A percentile compares a stretch with the other conserved stretches of the same genome.
These are phyloP conservation scores for Knufia petricola DNA, from an alignment of 2,329 filamentous ascomycete species.

Conservation along the genomic window DNA sequence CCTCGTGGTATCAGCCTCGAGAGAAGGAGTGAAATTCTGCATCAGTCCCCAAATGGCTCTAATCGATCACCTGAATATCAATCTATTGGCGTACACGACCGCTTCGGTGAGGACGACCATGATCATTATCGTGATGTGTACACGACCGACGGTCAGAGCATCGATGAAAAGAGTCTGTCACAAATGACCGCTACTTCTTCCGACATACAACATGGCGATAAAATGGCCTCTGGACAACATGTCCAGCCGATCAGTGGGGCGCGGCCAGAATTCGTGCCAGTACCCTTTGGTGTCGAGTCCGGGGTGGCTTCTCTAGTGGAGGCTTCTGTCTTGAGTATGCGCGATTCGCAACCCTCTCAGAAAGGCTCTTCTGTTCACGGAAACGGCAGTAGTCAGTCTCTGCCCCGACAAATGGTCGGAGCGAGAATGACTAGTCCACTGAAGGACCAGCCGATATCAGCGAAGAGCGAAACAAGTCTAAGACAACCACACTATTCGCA, in stretches of 20 bases:
- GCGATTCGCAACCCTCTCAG: constrained; percentile 36
- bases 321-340: constrained; percentile 62
- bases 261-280: constrained; percentile 68
- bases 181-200: constrained; percentile 47
- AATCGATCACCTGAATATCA: constrained; percentile 1
- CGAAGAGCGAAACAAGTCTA: constrained; percentile 24
- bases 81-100: constrained; percentile 13
- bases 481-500: constrained; percentile 24
- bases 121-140: constrained; percentile 36
- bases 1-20: constrained; percentile 46
- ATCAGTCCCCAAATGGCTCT: constrained; percentile 27
- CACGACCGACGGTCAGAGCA: constrained; percentile 43
- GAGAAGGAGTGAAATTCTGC: constrained; percentile 40
- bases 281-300: constrained; percentile 67
- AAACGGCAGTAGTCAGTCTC: constrained; percentile 33
- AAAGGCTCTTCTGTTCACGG: constrained; percentile 17
- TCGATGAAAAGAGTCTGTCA: constrained; percentile 43
- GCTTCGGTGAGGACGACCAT: constrained; percentile 28
- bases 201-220: constrained; percentile 47
- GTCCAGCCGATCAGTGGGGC: constrained; percentile 60
- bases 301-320: constrained; percentile 84
- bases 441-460: constrained; percentile 34
- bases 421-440: constrained; percentile 30
- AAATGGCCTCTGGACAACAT: constrained; percentile 55
- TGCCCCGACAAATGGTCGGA: neutral